phyloP scores from a whole-genome alignment of 2,329 filamentous ascomycete species.

The Aspergillus phoenicis region DNA sequence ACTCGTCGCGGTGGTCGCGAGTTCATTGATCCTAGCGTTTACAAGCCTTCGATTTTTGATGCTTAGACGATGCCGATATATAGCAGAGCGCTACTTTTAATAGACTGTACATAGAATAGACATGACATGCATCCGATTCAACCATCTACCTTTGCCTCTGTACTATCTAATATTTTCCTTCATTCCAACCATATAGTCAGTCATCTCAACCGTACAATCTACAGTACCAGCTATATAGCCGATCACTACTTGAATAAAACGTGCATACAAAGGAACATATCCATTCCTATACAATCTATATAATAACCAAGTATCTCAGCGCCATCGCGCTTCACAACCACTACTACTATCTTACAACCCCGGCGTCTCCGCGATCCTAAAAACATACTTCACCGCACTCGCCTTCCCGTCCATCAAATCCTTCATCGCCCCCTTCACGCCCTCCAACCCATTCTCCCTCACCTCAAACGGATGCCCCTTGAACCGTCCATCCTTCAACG shows the following conservation, averaged over 20 bases:
- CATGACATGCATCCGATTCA: too few relatives aligned
- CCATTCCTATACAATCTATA: neutral
- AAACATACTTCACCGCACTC: slow-evolving; percentile 66
- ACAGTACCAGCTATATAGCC: too few relatives aligned
- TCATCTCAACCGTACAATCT: too few relatives aligned
- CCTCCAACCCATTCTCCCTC: slow-evolving; percentile 54
- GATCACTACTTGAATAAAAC: too few relatives aligned
- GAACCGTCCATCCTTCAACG: slow-evolving; percentile 52
- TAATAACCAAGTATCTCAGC: neutral
- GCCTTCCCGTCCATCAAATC: slow-evolving; percentile 62
- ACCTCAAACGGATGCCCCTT: slow-evolving; percentile 53
- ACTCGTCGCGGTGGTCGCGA: slow-evolving; percentile 22
- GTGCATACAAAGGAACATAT: too few relatives aligned
- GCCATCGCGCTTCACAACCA: too few relatives aligned
- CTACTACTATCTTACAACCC: neutral
- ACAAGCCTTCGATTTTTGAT: slow-evolving; percentile 26
- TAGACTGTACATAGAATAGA: slow-evolving; percentile 1
- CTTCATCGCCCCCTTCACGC: slow-evolving; percentile 55
- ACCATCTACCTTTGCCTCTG: too few relatives aligned
- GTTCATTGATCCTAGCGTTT: slow-evolving; percentile 24
- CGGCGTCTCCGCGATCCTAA: slow-evolving; percentile 49
- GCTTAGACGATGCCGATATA: neutral
- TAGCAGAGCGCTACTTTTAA: neutral
- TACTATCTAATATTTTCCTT: neutral
- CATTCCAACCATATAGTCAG: neutral